These are phyloP conservation scores for Annulohypoxylon moriforme DNA, from an alignment of 495 filamentous ascomycete species.

Conservation along the genomic window DNA sequence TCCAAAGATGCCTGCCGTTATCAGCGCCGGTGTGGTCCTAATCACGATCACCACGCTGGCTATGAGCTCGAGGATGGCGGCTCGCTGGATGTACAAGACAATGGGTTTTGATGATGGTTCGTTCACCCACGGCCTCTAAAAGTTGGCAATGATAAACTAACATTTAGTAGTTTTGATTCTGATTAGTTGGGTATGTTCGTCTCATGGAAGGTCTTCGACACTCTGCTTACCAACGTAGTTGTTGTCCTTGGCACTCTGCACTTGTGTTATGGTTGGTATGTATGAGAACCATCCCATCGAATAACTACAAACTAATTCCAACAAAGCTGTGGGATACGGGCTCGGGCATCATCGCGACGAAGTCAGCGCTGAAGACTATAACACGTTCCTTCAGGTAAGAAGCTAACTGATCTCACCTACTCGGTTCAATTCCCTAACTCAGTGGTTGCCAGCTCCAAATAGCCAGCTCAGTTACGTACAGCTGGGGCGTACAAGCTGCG, in stretches of 20 bases:
- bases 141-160: not conserved
- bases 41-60: constrained; percentile 31
- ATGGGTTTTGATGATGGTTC: constrained; percentile 42
- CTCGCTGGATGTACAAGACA: constrained; percentile 33
- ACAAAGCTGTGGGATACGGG: constrained; percentile 25
- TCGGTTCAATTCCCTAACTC: not conserved
- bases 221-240: constrained; percentile 16
- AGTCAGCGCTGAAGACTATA: constrained; percentile 29
- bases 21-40: constrained; percentile 30
- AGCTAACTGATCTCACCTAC: not conserved
- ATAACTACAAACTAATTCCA: constrained; percentile 3
- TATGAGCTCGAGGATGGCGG: constrained; percentile 26
- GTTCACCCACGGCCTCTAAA: not conserved
- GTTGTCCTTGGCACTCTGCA: constrained; percentile 29
- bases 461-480: constrained; percentile 33
- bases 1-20: constrained; percentile 7
- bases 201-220: no score
- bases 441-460: constrained; percentile 27
- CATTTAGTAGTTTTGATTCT: constrained; percentile 31
- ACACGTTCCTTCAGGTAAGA: constrained; percentile 26
- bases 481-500: constrained; percentile 36
- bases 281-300: not conserved
- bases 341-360: constrained; percentile 28
- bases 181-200: constrained; percentile 30
- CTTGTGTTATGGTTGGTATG: constrained; percentile 25